These are phyloP conservation scores for Aspergillus pseudoviridinutans DNA, from an alignment of 2,329 filamentous ascomycete genomes.

Conservation along the genomic window DNA sequence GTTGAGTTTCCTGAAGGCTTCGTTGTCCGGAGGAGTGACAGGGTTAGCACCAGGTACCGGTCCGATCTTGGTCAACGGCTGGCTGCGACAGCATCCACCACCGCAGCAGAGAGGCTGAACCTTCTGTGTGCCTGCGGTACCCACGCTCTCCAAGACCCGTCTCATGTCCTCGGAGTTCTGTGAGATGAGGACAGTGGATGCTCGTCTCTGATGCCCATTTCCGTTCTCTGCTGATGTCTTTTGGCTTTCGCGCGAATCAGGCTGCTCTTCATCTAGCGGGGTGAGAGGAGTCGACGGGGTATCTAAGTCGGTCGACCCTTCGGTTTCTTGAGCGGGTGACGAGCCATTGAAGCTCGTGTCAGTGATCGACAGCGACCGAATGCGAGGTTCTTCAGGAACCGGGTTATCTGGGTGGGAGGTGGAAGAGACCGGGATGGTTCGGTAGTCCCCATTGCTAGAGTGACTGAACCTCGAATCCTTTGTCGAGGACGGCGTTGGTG, in stretches of 20 bases:
- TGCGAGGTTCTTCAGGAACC: constrained; percentile 45
- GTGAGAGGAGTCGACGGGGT: constrained; percentile 42
- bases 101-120: constrained; percentile 62
- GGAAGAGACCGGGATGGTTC: constrained; percentile 33
- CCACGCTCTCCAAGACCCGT: constrained; percentile 53
- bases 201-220: constrained; percentile 35
- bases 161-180: constrained; percentile 57
- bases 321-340: constrained; percentile 26
- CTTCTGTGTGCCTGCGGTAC: constrained; percentile 52
- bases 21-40: constrained; percentile 67
- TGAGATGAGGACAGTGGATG: constrained; percentile 51
- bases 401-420: constrained; percentile 47
- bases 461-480: constrained; percentile 20
- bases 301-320: constrained; percentile 35
- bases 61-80: constrained; percentile 48
- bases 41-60: constrained; percentile 43
- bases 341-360: constrained; percentile 28
- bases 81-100: constrained; percentile 60
- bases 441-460: constrained; percentile 22
- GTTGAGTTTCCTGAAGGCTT: constrained; percentile 74
- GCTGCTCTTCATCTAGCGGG: constrained; percentile 35
- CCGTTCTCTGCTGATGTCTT: constrained; percentile 14
- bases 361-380: constrained; percentile 35
- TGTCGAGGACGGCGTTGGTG: constrained; percentile 22
- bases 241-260: constrained; percentile 30